A percentile compares a stretch with the other conserved stretches of the same genome.
These are phyloP conservation scores for Penicillium sp. DNA, from an alignment of 2,329 filamentous ascomycete species.

Conservation along the genomic window DNA sequence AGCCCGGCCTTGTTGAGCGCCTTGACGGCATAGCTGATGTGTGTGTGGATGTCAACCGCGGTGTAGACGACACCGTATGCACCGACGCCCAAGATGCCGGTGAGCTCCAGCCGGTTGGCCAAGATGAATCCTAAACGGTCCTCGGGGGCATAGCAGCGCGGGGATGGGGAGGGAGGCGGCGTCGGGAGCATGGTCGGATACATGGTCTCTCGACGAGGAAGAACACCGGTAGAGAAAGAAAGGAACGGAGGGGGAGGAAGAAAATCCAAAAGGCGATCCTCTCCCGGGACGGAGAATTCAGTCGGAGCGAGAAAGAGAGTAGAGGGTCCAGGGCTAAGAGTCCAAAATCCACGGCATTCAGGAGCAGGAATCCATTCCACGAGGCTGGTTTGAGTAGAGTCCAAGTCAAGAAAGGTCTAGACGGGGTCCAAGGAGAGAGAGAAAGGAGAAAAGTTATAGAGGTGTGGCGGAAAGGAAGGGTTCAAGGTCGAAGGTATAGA, in stretches of 20 bases:
- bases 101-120: conserved; percentile 77
- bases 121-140: conserved; percentile 81
- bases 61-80: conserved; percentile 96
- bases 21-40: conserved; percentile 89
- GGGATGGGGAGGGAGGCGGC: conserved; percentile 44
- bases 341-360: conserved; percentile 15
- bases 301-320: conserved; percentile 4
- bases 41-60: conserved; percentile 77
- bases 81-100: conserved; percentile 81
- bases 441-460: conserved; percentile 45
- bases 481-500: conserved; percentile 3
- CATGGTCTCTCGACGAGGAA: conserved; percentile 31
- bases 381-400: no score
- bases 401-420: no score
- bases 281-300: neutral
- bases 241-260: conserved; percentile 7
- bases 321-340: conserved; percentile 1
- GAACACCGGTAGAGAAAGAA: conserved; percentile 16
- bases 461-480: conserved; percentile 36
- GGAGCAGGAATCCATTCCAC: conserved; percentile 17
- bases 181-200: conserved; percentile 48
- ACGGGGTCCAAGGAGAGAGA: conserved; percentile 10
- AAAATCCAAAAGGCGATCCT: conserved; percentile 10
- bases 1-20: conserved; percentile 91
- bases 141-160: conserved; percentile 66